These are phyloP conservation scores for Coriolopsis trogii DNA, from an alignment of 1,284 basidiomycete species.

Conservation along the genomic window DNA sequence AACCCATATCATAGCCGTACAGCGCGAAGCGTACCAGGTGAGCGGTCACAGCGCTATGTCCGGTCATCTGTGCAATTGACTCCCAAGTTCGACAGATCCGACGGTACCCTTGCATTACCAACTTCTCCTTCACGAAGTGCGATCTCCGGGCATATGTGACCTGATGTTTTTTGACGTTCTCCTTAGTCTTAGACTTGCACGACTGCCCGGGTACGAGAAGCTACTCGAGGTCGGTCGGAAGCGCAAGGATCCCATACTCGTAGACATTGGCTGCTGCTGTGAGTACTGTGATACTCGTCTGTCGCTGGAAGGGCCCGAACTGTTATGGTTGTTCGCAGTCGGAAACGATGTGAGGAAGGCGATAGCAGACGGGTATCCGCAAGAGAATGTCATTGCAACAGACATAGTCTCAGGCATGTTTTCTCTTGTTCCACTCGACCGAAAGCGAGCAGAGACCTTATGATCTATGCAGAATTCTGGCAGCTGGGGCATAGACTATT, in stretches of 20 bases:
- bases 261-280: conserved; percentile 53
- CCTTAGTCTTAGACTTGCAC: conserved; percentile 36
- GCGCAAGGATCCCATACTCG: conserved; percentile 44
- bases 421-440: too few relatives aligned
- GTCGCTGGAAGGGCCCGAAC: neutral
- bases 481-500: too few relatives aligned
- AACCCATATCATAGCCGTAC: neutral
- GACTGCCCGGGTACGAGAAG: conserved; percentile 43
- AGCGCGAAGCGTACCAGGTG: neutral
- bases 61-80: neutral
- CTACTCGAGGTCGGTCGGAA: conserved; percentile 41
- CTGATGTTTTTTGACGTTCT: neutral
- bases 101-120: neutral
- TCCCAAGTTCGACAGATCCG: neutral
- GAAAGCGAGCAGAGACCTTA: too few relatives aligned
- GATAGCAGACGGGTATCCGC: conserved; percentile 41
- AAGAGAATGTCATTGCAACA: conserved; percentile 35
- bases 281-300: conserved; percentile 20
- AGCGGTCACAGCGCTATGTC: neutral
- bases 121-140: neutral
- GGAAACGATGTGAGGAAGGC: conserved; percentile 45
- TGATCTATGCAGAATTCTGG: conserved; percentile 36
- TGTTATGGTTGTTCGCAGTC: conserved; percentile 31
- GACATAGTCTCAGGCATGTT: too few relatives aligned
- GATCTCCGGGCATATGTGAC: neutral